phyloP scores from a whole-genome alignment of 1,284 basidiomycete species.

The Leccinum insolens region DNA sequence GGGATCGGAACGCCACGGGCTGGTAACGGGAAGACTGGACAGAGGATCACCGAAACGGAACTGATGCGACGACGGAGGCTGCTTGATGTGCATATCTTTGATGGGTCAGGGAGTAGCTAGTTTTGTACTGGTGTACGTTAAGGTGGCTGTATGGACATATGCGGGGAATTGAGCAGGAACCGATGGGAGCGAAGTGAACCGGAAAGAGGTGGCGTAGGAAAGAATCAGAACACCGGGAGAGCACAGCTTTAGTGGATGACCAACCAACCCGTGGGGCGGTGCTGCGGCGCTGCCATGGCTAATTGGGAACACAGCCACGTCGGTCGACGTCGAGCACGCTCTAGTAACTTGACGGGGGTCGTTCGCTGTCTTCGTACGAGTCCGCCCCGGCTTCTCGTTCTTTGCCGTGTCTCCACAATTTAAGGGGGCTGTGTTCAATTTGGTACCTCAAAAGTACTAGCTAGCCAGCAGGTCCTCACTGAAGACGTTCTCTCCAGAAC shows the following conservation, averaged over 20 bases:
- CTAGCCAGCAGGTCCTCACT: constrained; percentile 5
- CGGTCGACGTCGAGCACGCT: constrained; percentile 24
- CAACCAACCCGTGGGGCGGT: constrained; percentile 27
- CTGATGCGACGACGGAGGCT: constrained; percentile 76
- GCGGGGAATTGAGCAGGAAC: constrained; percentile 5
- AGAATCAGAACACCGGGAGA: constrained; percentile 9
- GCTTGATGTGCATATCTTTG: constrained; percentile 63
- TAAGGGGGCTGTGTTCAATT: constrained; percentile 22
- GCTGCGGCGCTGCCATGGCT: constrained; percentile 35
- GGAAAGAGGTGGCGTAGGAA: constrained; percentile 7
- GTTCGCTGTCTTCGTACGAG: not conserved
- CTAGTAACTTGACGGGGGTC: constrained; percentile 5
- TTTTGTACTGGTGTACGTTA: constrained; percentile 5
- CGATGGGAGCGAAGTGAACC: constrained; percentile 9
- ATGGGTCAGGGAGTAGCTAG: constrained; percentile 19
- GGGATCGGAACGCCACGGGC: constrained; percentile 34
- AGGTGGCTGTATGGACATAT: constrained; percentile 1
- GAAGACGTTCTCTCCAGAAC: constrained; percentile 32
- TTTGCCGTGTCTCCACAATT: constrained; percentile 8
- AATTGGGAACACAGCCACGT: constrained; percentile 39
- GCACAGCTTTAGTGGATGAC: constrained; percentile 26
- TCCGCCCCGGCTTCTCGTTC: constrained; percentile 18
- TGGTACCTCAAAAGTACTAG: constrained; percentile 18
- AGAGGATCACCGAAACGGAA: constrained; percentile 77
- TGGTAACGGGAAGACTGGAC: constrained; percentile 51